Percentiles rank a stretch among this genome's conserved stretches.
These are phyloP conservation scores for Venturia pyrina DNA, from an alignment of 2,329 filamentous ascomycete genomes.

Conservation along the genomic window DNA sequence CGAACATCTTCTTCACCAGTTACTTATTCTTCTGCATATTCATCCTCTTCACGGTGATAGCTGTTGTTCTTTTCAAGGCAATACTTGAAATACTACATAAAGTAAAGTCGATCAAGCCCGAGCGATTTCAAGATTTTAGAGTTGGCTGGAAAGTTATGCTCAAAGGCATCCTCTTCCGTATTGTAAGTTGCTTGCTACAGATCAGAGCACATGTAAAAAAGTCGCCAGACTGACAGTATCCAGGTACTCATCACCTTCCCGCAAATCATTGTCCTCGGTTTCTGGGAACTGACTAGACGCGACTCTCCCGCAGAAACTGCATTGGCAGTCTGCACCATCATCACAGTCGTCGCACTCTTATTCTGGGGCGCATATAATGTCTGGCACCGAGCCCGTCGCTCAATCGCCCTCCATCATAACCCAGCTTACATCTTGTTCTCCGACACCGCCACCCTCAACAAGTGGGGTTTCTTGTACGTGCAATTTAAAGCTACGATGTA, in stretches of 20 bases:
- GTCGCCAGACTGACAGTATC: neutral
- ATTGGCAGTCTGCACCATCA: constrained; percentile 78
- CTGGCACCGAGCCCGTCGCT: constrained; percentile 77
- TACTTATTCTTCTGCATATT: constrained; percentile 83
- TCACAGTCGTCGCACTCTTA: constrained; percentile 67
- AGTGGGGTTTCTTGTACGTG: constrained; percentile 96
- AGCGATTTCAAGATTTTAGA: constrained; percentile 87
- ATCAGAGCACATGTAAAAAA: neutral
- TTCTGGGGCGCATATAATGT: constrained; percentile 85
- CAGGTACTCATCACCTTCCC: constrained; percentile 74
- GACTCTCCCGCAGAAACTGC: constrained; percentile 82
- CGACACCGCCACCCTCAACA: constrained; percentile 86
- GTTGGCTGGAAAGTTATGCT: constrained; percentile 87
- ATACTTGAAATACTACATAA: constrained; percentile 67
- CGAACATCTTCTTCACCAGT: constrained; percentile 89
- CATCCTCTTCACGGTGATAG: constrained; percentile 61
- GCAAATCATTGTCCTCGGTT: constrained; percentile 77
- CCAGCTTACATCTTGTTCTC: constrained; percentile 96
- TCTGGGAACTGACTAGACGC: constrained; percentile 83
- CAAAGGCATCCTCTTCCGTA: constrained; percentile 86
- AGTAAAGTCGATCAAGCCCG: constrained; percentile 65
- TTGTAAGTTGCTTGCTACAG: constrained; percentile 29
- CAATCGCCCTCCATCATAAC: constrained; percentile 85
- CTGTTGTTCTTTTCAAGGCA: constrained; percentile 70
- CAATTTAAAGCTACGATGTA: constrained; percentile 93